These are phyloP conservation scores for Fraxinus dipetala DNA, from an alignment of 305 asterid genomes.

Conservation along the genomic window DNA sequence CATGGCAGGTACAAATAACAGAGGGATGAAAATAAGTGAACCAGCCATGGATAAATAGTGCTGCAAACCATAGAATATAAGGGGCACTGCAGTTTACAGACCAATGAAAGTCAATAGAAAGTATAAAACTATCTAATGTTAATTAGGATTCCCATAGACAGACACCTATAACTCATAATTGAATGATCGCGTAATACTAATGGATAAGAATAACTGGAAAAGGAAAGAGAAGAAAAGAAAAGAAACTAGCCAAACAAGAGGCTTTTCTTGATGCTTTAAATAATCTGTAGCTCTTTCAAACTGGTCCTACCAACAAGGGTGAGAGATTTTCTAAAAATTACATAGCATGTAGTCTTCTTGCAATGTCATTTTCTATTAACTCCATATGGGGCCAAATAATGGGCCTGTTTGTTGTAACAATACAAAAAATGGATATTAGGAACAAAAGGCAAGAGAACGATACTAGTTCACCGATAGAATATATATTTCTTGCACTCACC, in stretches of 20 bases:
- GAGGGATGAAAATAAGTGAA: slow-evolving; percentile 88
- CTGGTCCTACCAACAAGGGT: not conserved
- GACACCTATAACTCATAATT: not conserved
- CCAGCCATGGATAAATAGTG: slow-evolving; percentile 95
- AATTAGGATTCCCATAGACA: not conserved
- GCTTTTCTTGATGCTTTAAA: not conserved
- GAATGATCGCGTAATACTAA: not conserved
- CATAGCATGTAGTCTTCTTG: not conserved
- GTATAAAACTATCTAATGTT: not conserved
- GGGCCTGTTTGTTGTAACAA: not conserved
- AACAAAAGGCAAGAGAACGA: not conserved
- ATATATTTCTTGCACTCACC: not conserved
- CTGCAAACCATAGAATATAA: slow-evolving; percentile 73
- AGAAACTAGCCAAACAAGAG: not conserved
- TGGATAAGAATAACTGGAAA: not conserved
- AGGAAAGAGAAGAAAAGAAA: not conserved
- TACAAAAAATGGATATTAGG: not conserved
- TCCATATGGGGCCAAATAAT: not conserved
- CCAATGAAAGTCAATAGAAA: slow-evolving; percentile 22
- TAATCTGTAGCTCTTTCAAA: not conserved
- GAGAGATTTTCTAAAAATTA: not conserved
- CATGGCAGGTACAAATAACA: slow-evolving; percentile 83
- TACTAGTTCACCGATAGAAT: not conserved
- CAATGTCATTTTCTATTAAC: not conserved
- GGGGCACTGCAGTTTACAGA: slow-evolving; percentile 57